phyloP scores from a whole-genome alignment of 768 basidiomycete genomes.

The Agaricus subrufescens region DNA sequence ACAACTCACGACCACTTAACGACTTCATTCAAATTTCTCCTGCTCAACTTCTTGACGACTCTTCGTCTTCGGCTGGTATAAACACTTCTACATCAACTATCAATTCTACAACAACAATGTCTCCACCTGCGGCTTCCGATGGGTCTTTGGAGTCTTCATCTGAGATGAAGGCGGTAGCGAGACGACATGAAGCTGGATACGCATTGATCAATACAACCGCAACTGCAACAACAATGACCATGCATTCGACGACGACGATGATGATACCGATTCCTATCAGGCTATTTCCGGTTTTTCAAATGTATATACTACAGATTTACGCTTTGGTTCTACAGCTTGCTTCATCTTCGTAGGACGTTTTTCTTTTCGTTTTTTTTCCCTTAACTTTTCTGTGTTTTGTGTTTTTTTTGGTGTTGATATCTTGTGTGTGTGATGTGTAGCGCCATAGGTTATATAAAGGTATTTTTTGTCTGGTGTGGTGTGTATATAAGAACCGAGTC shows the following conservation, averaged over 20 bases:
- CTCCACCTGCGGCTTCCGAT: neutral
- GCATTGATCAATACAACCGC: neutral
- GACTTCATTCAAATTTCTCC: neutral
- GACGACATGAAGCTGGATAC: conserved; percentile 8
- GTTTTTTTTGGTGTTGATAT: neutral
- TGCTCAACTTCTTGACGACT: neutral
- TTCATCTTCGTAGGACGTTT: neutral
- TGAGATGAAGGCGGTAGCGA: neutral
- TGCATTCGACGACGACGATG: too few relatives aligned
- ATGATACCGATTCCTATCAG: neutral
- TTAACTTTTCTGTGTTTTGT: neutral
- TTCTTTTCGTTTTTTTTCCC: neutral
- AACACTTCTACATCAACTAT: neutral
- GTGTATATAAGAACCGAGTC: too few relatives aligned
- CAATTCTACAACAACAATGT: neutral
- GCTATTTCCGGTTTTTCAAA: neutral
- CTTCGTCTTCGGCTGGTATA: conserved; percentile 1
- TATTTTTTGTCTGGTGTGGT: too few relatives aligned
- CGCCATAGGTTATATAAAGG: too few relatives aligned
- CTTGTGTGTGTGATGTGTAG: too few relatives aligned
- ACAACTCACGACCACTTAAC: neutral
- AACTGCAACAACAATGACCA: neutral
- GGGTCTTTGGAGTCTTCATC: neutral
- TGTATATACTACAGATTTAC: conserved; percentile 5
- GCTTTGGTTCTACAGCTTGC: conserved; percentile 5